Evolutionary conservation across 768 basidiomycete species (phyloP), one percentile per base, ranked within the genome.

Genomic region (Coprinopsis sp.): DNA sequence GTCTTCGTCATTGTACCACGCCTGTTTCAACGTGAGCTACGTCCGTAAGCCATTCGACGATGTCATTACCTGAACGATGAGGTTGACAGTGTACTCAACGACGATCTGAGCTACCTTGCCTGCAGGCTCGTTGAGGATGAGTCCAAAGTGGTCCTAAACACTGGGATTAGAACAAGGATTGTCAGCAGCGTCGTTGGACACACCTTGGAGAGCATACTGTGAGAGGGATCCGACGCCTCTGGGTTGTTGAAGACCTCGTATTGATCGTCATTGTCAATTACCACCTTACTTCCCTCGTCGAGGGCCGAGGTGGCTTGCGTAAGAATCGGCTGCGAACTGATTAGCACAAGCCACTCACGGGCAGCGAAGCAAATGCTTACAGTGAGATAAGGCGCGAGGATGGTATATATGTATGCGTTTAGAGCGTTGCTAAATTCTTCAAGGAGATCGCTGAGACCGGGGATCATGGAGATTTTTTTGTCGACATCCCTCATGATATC

Each of bases 51-150:
- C 34, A 8, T 7, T 14, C 34, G 7, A 39, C 21, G 38, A 4
- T 6, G 22, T 19, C 53, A 65, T 30, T 27, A 73, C 74, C 48
- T 70, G 54, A 23, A 86, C 82, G 31, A 87, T 75, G 22, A 78
- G 64, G 44, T 75, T 74, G 44, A 84, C 81, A 11, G 68, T 64
- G 58, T 87, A 63, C 54, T 78, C 74, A 12, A 86, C 84, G 12
- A 89, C 74, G 22, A 83, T 61, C 56, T 78, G 73, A 6, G 84
- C 85, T 39, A 87, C 78, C 58, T 84, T 81, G 3, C 85, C 84
- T 8, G 85, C 85, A 1, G 85, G 83, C 56, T 86, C 82, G 58
- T 87, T 87, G 42, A 86, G 67, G 43, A 85, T 81, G 34, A 84
- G 73, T 4, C 69, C 77, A 55, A 87, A 85, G 62, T 87, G 84